phyloP scores from a whole-genome alignment of 2,329 filamentous ascomycete species.

The Neonectria neomacrospora region DNA sequence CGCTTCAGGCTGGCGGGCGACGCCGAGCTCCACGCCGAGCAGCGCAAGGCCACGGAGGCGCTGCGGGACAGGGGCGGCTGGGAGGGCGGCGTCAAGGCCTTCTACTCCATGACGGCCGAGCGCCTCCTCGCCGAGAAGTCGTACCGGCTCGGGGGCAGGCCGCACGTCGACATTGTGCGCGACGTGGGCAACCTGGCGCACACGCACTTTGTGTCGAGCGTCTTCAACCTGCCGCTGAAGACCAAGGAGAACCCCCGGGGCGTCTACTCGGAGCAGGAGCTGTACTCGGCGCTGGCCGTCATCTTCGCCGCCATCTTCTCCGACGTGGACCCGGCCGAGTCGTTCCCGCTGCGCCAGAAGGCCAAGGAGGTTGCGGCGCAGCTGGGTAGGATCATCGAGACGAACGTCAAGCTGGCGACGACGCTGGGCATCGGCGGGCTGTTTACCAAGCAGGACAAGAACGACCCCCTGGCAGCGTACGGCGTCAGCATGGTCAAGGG shows the following conservation, averaged over 20 bases:
- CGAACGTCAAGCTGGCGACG: constrained; percentile 70
- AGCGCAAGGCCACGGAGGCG: constrained; percentile 64
- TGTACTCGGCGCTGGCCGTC: constrained; percentile 71
- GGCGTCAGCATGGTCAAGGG: constrained; percentile 73
- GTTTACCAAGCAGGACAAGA: constrained; percentile 62
- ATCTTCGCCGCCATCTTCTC: constrained; percentile 75
- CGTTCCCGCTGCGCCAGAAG: constrained; percentile 70
- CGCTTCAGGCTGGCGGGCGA: constrained; percentile 69
- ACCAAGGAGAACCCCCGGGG: constrained; percentile 69
- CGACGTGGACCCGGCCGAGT: constrained; percentile 73
- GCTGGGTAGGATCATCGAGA: constrained; percentile 70
- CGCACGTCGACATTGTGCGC: constrained; percentile 76
- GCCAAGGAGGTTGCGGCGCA: constrained; percentile 67
- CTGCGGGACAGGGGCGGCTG: constrained; percentile 72
- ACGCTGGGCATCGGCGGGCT: constrained; percentile 54
- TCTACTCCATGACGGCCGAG: constrained; percentile 72
- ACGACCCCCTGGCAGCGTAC: constrained; percentile 69
- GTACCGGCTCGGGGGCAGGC: constrained; percentile 64
- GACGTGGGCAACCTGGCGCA: constrained; percentile 76
- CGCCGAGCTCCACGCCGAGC: constrained; percentile 57
- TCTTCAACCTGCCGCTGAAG: constrained; percentile 75
- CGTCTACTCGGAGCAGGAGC: constrained; percentile 63
- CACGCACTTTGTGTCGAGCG: constrained; percentile 70
- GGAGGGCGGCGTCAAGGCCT: constrained; percentile 70
- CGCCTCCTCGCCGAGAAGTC: constrained; percentile 72